phyloP scores from a whole-genome alignment of 2,329 filamentous ascomycete genomes.

The Neonectria coccinea region DNA sequence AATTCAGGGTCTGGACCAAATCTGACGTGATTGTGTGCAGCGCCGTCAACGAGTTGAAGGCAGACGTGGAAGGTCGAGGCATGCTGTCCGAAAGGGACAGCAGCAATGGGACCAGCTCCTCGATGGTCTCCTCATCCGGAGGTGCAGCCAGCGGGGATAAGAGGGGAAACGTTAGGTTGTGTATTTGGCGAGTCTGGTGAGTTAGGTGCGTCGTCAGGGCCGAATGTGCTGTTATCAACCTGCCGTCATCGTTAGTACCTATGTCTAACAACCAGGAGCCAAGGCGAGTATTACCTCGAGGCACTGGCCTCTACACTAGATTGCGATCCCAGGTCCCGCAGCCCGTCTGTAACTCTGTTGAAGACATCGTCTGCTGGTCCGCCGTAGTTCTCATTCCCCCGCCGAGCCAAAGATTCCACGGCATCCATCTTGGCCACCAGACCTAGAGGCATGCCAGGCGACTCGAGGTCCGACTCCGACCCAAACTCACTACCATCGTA shows the following conservation, averaged over 20 bases:
- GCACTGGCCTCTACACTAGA: constrained; percentile 78
- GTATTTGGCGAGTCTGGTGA: constrained; percentile 80
- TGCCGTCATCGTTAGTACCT: constrained; percentile 51
- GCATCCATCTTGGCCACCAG: constrained; percentile 78
- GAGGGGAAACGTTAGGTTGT: constrained; percentile 77
- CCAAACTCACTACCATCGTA: constrained; percentile 83
- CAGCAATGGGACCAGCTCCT: constrained; percentile 76
- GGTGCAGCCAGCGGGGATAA: constrained; percentile 75
- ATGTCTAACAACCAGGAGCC: background rate
- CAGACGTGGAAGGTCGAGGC: constrained; percentile 71
- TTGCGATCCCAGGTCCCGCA: constrained; percentile 79
- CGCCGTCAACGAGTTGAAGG: constrained; percentile 73
- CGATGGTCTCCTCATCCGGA: constrained; percentile 73
- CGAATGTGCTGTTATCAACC: constrained; percentile 80
- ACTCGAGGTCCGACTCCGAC: constrained; percentile 77
- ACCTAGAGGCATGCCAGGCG: constrained; percentile 73
- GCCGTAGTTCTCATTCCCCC: constrained; percentile 74
- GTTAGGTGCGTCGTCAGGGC: constrained; percentile 79
- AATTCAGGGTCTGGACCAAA: constrained; percentile 82
- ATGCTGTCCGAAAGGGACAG: constrained; percentile 73
- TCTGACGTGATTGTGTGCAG: constrained; percentile 79
- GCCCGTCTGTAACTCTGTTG: constrained; percentile 73
- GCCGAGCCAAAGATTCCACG: constrained; percentile 76
- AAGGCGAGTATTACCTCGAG: constrained; percentile 66
- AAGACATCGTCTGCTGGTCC: constrained; percentile 75